A percentile compares a stretch with the other conserved stretches of the same genome.
phyloP scores from a whole-genome alignment of 176 grass and related monocot genomes.

The Cenchrus fungigraminus region DNA sequence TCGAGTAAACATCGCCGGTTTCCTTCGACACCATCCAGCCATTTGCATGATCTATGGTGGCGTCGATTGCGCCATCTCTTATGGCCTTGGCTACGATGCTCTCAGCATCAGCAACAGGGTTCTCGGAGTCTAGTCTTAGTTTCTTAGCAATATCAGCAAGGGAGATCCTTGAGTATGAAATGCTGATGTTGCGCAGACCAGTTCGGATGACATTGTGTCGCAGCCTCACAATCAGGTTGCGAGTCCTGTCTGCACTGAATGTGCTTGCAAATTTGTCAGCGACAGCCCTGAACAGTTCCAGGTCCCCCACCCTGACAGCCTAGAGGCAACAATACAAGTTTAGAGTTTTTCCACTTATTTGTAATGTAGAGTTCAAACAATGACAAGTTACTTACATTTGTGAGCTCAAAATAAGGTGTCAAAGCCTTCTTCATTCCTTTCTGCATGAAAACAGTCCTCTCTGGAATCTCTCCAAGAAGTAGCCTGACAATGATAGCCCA shows the following conservation, averaged over 20 bases:
- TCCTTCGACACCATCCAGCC: slow-evolving; percentile 92
- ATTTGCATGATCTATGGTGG: slow-evolving; percentile 73
- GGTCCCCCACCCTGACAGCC: slow-evolving; percentile 83
- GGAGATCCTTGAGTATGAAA: slow-evolving; percentile 82
- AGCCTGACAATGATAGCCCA: slow-evolving; percentile 82
- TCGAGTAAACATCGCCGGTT: slow-evolving; percentile 89
- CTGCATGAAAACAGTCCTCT: slow-evolving; percentile 93
- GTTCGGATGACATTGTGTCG: slow-evolving; percentile 91
- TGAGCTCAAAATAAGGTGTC: slow-evolving; percentile 87
- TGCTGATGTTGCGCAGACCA: slow-evolving; percentile 85
- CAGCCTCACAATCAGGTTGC: slow-evolving; percentile 86
- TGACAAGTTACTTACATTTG: slow-evolving; percentile 57
- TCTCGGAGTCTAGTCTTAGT: slow-evolving; percentile 68
- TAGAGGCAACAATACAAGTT: slow-evolving; percentile 19
- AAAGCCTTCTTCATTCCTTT: slow-evolving; percentile 94
- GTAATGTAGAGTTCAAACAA: neutral
- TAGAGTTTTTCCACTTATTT: neutral
- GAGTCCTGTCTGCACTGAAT: slow-evolving; percentile 77
- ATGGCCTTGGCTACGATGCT: slow-evolving; percentile 93
- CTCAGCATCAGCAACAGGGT: slow-evolving; percentile 80
- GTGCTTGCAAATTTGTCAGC: slow-evolving; percentile 79
- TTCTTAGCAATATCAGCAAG: slow-evolving; percentile 77
- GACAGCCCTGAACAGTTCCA: slow-evolving; percentile 76
- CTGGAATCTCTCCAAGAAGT: slow-evolving; percentile 87
- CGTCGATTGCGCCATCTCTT: slow-evolving; percentile 86